Evolutionary conservation across 2,329 filamentous ascomycete species (phyloP).

Genomic region (Hypoxylon sp.): DNA sequence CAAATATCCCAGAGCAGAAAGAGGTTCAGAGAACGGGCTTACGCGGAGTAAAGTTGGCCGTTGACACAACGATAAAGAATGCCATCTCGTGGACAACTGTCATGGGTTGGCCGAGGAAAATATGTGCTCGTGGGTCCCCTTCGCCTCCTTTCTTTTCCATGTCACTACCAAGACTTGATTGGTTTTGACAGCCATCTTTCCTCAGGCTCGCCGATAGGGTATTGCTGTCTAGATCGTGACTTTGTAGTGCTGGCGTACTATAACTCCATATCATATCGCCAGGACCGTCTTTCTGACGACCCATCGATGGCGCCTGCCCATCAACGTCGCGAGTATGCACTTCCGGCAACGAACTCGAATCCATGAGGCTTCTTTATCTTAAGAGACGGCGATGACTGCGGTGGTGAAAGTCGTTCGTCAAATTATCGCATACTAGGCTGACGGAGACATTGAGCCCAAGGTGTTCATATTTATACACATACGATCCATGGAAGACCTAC

Average conservation of each 20-base stretch:
- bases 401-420: constrained; percentile 21
- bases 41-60: constrained; percentile 54
- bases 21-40: constrained; percentile 21
- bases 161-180: constrained; percentile 44
- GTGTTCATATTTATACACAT: constrained; percentile 36
- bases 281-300: constrained; percentile 14
- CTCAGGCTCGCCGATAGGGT: constrained; percentile 26
- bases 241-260: constrained; percentile 9
- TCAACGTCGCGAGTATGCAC: constrained; percentile 6
- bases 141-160: constrained; percentile 44
- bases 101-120: constrained; percentile 52
- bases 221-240: constrained; percentile 32
- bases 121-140: constrained; percentile 44
- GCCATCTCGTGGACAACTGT: constrained; percentile 48
- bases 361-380: constrained; percentile 33
- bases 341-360: constrained; percentile 26
- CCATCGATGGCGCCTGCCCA: constrained; percentile 3
- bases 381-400: neutral
- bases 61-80: constrained; percentile 51
- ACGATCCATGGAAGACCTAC: constrained; percentile 30
- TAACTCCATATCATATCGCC: constrained; percentile 24
- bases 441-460: constrained; percentile 19
- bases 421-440: constrained; percentile 25
- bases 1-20: neutral
- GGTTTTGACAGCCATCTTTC: constrained; percentile 35